Base-by-base conservation (phyloP, 2,329 filamentous ascomycete species). In the Diplocarpon rosae region DNA sequence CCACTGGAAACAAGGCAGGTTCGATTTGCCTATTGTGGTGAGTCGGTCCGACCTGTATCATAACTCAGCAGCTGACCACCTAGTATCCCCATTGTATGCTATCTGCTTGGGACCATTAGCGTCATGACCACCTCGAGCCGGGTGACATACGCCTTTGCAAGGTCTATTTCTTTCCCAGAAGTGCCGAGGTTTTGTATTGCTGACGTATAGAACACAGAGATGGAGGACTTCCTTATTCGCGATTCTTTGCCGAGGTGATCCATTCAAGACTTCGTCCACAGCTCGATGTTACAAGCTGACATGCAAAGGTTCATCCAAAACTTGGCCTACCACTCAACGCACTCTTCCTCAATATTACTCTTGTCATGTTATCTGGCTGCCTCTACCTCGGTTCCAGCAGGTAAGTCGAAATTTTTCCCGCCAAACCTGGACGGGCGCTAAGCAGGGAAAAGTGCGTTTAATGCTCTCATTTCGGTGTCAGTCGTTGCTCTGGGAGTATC, bases 401-500 rank as follows among this genome's bases (percentile, higher is more conserved):
- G 20, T 24, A 24, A 7, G 20, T 24, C 20, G 20, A 24, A 3
- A 24, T 4, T 24, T 24, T 7, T 24, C 7, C 7, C 20, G 20
- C 20, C 20, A 5, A n/a, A 9, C 15, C 14, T 10, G 14, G 29
- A 13, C 13, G 9, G 29, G 24, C 20, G 39, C 43, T 49, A 36
- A 49, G 9, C 5, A 14, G 10, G 16, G 5, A 24, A 14, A 6
- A 51, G 73, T 47, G 80, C 81, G 0, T 85, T 86, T 62, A 84
- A 83, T 42, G 81, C 81, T 13, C 83, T 85, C 52, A 71, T 83
- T 4, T 76, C 79, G 0, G 75, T 80, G 0, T 82, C 79, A 0
- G 83, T 88, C 0, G 81, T 87, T 6, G 75, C 83, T 1, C 69
- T 88, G 0, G 79, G 81, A 10, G 65, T 88, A 4, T 80, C 79